A percentile compares a stretch with the other conserved stretches of the same genome.
phyloP scores from a whole-genome alignment of 2,329 filamentous ascomycete species.

The Hypoxylon sp. region DNA sequence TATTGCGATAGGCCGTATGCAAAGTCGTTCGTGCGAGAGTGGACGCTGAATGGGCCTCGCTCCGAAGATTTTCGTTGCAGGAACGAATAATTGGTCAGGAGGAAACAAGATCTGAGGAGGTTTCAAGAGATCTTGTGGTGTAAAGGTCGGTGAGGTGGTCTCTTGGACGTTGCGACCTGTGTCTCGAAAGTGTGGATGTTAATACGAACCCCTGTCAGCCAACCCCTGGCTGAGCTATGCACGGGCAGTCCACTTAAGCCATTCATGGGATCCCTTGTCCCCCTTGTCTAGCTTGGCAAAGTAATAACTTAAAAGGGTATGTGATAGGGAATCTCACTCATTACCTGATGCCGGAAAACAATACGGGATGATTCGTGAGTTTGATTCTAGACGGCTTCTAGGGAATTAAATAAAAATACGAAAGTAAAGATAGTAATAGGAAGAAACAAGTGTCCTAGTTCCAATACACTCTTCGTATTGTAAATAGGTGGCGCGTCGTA shows the following conservation, averaged over 20 bases:
- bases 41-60: conserved; percentile 40
- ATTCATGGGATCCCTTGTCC: conserved; percentile 42
- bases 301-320: conserved; percentile 43
- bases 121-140: conserved; percentile 45
- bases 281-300: conserved; percentile 47
- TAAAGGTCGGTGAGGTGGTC: conserved; percentile 53
- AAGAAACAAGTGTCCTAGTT: conserved; percentile 1
- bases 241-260: conserved; percentile 40
- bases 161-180: conserved; percentile 59
- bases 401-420: conserved; percentile 24
- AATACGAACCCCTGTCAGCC: conserved; percentile 48
- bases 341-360: conserved; percentile 11
- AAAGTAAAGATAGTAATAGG: conserved; percentile 7
- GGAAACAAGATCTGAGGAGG: conserved; percentile 52
- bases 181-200: conserved; percentile 57
- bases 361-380: conserved; percentile 12
- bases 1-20: conserved; percentile 40
- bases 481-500: conserved; percentile 11
- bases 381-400: conserved; percentile 24
- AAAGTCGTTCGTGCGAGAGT: conserved; percentile 27
- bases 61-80: conserved; percentile 30
- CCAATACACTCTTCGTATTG: conserved; percentile 21
- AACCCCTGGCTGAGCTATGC: conserved; percentile 50
- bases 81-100: conserved; percentile 45
- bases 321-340: conserved; percentile 19